phyloP scores from a whole-genome alignment of 2,329 filamentous ascomycete genomes.

The Plenodomus tracheiphilus region DNA sequence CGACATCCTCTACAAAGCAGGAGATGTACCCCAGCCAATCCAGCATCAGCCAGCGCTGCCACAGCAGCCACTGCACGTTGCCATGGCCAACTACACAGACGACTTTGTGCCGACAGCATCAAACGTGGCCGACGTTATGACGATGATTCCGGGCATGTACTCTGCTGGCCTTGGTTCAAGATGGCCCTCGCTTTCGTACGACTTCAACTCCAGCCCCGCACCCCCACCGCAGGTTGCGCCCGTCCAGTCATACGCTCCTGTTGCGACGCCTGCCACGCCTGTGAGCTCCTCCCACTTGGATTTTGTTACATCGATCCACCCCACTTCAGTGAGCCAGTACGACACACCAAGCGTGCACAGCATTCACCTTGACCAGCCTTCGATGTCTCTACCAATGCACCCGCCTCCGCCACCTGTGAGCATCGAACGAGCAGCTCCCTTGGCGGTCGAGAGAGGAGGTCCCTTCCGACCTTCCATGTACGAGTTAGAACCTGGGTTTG shows the following conservation, averaged over 20 bases:
- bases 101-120: constrained; percentile 47
- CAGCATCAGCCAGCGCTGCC: constrained; percentile 29
- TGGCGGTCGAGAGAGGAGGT: constrained; percentile 40
- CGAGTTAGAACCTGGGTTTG: constrained; percentile 49
- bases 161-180: constrained; percentile 39
- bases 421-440: constrained; percentile 33
- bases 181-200: constrained; percentile 42
- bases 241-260: constrained; percentile 37
- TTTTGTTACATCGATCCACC: constrained; percentile 36
- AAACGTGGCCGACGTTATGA: constrained; percentile 41
- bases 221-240: constrained; percentile 38
- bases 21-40: constrained; percentile 49
- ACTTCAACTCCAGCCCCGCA: constrained; percentile 38
- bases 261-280: constrained; percentile 31
- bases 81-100: constrained; percentile 42
- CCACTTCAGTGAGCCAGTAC: constrained; percentile 31
- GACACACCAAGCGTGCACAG: constrained; percentile 29
- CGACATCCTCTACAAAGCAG: constrained; percentile 82
- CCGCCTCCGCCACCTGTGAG: constrained; percentile 30
- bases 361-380: constrained; percentile 39
- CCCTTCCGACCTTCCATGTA: constrained; percentile 53
- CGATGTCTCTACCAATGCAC: constrained; percentile 39
- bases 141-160: constrained; percentile 53
- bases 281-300: constrained; percentile 38
- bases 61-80: constrained; percentile 39